phyloP scores from a whole-genome alignment of 1,139 yeast species.

The Wickerhamiella infanticola region DNA sequence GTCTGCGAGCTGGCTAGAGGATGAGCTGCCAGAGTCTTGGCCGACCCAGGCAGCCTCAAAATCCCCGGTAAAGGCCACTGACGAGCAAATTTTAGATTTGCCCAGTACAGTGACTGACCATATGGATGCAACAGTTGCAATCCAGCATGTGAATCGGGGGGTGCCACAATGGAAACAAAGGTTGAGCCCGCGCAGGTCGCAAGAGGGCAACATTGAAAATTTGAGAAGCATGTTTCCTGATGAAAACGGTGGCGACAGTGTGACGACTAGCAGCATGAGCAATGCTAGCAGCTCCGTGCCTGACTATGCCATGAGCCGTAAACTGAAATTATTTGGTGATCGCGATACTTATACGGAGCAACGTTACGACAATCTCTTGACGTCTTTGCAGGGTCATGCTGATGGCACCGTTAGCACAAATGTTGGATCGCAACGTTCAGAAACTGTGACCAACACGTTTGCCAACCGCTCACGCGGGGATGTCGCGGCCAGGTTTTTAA shows the following conservation, averaged over 20 bases:
- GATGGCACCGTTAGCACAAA: not conserved
- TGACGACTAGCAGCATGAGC: not conserved
- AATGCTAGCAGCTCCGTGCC: not conserved
- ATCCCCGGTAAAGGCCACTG: not conserved
- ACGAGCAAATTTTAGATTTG: too few species aligned
- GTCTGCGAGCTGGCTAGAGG: conserved; percentile 3
- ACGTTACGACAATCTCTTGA: conserved; percentile 4
- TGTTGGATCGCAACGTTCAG: not conserved
- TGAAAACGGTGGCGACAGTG: not conserved
- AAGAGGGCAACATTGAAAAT: conserved; percentile 5
- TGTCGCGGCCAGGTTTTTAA: conserved; percentile 3
- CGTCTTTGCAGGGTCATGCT: conserved; percentile 6
- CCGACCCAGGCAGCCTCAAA: conserved; percentile 1
- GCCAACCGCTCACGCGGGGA: conserved; percentile 2
- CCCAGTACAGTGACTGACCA: not conserved
- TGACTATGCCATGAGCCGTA: conserved; percentile 4
- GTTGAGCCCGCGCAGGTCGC: conserved; percentile 2
- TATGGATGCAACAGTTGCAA: conserved; percentile 6
- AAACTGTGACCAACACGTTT: not conserved
- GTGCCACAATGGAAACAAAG: conserved; percentile 8
- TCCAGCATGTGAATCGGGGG: conserved; percentile 2
- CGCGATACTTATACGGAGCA: conserved; percentile 8
- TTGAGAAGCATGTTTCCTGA: conserved; percentile 4
- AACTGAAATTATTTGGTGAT: conserved; percentile 6
- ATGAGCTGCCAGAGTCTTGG: conserved; percentile 7